These are phyloP conservation scores for Deakozyma indianensis DNA, from an alignment of 805 yeast species.

Conservation along the genomic window DNA sequence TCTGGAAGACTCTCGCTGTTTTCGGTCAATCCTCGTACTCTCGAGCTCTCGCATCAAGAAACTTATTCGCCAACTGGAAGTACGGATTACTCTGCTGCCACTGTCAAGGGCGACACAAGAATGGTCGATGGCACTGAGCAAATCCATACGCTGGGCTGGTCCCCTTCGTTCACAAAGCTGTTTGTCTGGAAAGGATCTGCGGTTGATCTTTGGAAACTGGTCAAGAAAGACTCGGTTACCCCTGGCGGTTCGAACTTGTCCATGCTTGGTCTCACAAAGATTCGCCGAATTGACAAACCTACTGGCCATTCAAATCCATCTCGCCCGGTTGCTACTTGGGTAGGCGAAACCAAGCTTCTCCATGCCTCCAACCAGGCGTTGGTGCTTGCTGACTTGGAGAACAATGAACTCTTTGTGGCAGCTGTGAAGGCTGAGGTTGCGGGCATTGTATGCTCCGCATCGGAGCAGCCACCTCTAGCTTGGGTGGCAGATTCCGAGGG, in stretches of 20 bases:
- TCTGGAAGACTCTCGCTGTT: not conserved
- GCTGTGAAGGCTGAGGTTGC: not conserved
- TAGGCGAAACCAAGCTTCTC: not conserved
- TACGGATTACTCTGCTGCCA: not conserved
- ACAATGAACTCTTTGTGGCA: not conserved
- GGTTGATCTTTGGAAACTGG: not conserved
- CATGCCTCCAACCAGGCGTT: not conserved
- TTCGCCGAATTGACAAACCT: slow-evolving; percentile 1
- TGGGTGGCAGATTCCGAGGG: not conserved
- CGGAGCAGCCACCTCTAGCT: not conserved
- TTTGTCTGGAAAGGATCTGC: not conserved
- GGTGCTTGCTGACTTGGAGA: not conserved
- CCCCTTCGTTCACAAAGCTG: not conserved
- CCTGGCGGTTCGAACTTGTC: not conserved
- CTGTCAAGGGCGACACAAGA: not conserved
- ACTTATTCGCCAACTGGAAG: not conserved
- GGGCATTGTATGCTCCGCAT: not conserved
- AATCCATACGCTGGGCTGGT: not conserved
- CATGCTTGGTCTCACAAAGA: not conserved
- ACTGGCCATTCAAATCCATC: not conserved
- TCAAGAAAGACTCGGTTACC: not conserved
- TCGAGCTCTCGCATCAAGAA: not conserved
- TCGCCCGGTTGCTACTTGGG: not conserved
- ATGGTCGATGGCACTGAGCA: not conserved
- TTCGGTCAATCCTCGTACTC: not conserved